Conservation (phyloP, 2,329 filamentous ascomycete species). For the Calycina herbarum region DNA sequence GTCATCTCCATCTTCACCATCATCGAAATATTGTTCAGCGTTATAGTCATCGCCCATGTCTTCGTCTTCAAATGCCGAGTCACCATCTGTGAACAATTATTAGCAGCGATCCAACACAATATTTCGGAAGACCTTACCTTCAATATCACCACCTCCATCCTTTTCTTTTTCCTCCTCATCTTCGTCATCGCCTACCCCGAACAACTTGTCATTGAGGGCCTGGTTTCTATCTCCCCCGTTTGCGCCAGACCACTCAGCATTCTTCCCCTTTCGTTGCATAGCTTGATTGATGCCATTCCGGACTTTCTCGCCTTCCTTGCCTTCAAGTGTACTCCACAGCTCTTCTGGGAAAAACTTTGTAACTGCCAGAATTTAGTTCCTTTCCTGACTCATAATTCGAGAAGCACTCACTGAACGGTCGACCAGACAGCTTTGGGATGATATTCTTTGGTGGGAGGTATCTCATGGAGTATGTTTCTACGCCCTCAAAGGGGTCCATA, state of each 20-base stretch:
- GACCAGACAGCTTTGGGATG: conserved; percentile 53
- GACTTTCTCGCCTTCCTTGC: conserved; percentile 30
- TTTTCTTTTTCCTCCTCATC: conserved; percentile 43
- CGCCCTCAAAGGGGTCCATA: conserved; percentile 62
- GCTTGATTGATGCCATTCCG: conserved; percentile 29
- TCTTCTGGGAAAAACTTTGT: conserved; percentile 59
- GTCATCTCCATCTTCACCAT: conserved; percentile 54
- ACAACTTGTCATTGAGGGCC: conserved; percentile 33
- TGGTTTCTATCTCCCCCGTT: conserved; percentile 9
- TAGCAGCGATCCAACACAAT: conserved; percentile 10
- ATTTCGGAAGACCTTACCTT: conserved; percentile 37
- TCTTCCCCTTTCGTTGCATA: conserved; percentile 34
- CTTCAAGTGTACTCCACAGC: conserved; percentile 54
- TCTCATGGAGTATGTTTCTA: conserved; percentile 58
- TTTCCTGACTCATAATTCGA: not conserved
- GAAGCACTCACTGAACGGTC: conserved; percentile 52
- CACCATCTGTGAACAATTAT: conserved; percentile 40
- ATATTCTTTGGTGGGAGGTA: conserved; percentile 57
- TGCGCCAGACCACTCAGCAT: conserved; percentile 16
- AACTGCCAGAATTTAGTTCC: conserved; percentile 39
- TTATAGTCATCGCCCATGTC: conserved; percentile 63
- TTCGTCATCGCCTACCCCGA: conserved; percentile 32
- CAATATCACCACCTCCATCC: conserved; percentile 31
- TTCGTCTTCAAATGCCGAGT: conserved; percentile 60
- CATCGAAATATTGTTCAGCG: conserved; percentile 64